Conservation (phyloP, 192 early-diverging fungal species). For the Ambispora gerdemannii region DNA sequence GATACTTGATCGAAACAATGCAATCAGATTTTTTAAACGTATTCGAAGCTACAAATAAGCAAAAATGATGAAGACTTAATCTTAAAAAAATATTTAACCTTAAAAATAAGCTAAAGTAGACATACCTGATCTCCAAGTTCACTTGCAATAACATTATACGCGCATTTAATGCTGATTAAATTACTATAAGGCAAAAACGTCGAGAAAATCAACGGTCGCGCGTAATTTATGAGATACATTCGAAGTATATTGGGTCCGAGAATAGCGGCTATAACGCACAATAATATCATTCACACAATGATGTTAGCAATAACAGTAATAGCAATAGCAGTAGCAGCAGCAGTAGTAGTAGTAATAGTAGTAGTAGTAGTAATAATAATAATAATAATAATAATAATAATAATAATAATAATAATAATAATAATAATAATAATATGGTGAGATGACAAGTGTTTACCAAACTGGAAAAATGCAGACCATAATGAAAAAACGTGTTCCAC, state of each 20-base stretch:
- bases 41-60: constrained; percentile 41
- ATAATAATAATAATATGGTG: too few species aligned
- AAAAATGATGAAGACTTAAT: constrained; percentile 2
- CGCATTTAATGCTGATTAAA: constrained; percentile 61
- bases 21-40: constrained; percentile 45
- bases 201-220: constrained; percentile 75
- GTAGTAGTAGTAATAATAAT: too few species aligned
- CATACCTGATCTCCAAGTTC: constrained; percentile 53
- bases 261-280: constrained; percentile 56
- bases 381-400: too few species aligned
- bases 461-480: too few species aligned
- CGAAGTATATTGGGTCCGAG: constrained; percentile 59
- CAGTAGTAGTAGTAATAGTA: too few species aligned
- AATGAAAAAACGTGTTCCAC: too few species aligned
- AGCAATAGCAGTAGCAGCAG: too few species aligned
- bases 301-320: too few species aligned
- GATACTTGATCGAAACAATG: constrained; percentile 50
- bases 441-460: too few species aligned
- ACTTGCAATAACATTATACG: constrained; percentile 59
- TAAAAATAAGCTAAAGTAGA: neutral
- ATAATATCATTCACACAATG: neutral
- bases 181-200: constrained; percentile 70
- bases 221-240: constrained; percentile 79
- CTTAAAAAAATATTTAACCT: constrained; percentile 23
- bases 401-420: too few species aligned